Evolutionary conservation across 768 basidiomycete species (phyloP), one percentile per base, ranked within the genome.

Genomic region (Suillus ampliporus): DNA sequence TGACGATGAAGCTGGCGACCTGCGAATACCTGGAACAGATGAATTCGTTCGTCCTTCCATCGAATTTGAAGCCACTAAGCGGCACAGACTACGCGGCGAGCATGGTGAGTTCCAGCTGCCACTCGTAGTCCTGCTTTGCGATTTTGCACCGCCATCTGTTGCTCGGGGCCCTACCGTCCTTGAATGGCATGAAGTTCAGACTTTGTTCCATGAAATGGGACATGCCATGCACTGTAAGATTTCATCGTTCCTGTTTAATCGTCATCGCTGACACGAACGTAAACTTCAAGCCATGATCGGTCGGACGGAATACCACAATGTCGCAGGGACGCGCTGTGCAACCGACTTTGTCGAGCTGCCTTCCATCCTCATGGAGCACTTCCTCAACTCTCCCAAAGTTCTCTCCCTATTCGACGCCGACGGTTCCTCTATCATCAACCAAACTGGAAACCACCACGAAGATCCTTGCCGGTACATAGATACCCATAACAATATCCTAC

Each of bases 341-440:
- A 99, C 97, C 0, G 97, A 99, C 73, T 97, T 99, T 70, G 97
- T 98, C 62, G 97, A 99, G 72, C 81, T 99, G 7, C 97, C 97
- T 0, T 99, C 97, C 11, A 95, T 99, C 69, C 86, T 99, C 23
- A 99, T 99, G 97, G 97, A 99, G 73, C 94, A 95, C 72, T 98
- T 99, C 81, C 85, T 97, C 46, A 90, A 85, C 46, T 97, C 96
- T 0, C 86, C 93, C 0, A 76, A 79, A 15, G 94, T 99, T 34
- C 85, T 99, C 26, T 87, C 90, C 6, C 85, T 97, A 19, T 93
- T 95, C 70, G 84, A 87, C 65, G 69, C 78, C 8, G 78, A 86
- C n/a, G 80, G 79, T 19, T 81, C 82, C 14, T 78, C 82, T 5
- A 69, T 77, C 0, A 54, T 77, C 6, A 80, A 79, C 4, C 84